phyloP scores from a whole-genome alignment of 192 early-diverging fungal species.

The Lobosporangium transversale region DNA sequence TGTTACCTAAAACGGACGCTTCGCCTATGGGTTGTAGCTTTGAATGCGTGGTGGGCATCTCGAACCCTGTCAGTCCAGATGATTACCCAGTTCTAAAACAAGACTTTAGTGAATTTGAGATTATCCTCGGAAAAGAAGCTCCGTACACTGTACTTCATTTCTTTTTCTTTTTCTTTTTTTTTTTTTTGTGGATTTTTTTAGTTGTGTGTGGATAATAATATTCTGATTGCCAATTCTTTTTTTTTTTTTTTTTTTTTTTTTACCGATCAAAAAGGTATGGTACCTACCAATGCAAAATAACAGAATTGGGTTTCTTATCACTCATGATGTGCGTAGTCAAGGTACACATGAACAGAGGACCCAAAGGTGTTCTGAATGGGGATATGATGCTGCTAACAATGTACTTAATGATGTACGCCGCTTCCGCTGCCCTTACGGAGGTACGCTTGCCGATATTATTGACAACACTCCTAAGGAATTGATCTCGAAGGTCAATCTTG shows the following conservation, averaged over 20 bases:
- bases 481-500: slow-evolving; percentile 14
- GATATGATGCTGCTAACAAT: neutral
- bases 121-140: slow-evolving; percentile 1
- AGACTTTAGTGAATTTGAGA: neutral
- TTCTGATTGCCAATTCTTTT: neutral
- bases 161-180: neutral
- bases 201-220: neutral
- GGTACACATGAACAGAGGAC: neutral
- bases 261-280: no score
- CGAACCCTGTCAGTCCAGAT: slow-evolving; percentile 4
- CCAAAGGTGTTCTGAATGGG: neutral
- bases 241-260: no score
- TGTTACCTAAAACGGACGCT: neutral
- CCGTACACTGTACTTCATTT: slow-evolving; percentile 5
- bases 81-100: slow-evolving; percentile 6
- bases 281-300: no score
- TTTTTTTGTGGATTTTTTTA: no score
- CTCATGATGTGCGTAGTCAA: neutral
- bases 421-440: slow-evolving; percentile 15
- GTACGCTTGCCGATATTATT: slow-evolving; percentile 10
- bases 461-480: neutral
- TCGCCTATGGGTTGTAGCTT: neutral
- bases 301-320: slow-evolving; percentile 6
- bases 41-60: slow-evolving; percentile 15
- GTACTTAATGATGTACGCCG: neutral